Evolutionary conservation across 2,329 filamentous ascomycete genomes (phyloP).

Genomic region (Fusarium sp.): DNA sequence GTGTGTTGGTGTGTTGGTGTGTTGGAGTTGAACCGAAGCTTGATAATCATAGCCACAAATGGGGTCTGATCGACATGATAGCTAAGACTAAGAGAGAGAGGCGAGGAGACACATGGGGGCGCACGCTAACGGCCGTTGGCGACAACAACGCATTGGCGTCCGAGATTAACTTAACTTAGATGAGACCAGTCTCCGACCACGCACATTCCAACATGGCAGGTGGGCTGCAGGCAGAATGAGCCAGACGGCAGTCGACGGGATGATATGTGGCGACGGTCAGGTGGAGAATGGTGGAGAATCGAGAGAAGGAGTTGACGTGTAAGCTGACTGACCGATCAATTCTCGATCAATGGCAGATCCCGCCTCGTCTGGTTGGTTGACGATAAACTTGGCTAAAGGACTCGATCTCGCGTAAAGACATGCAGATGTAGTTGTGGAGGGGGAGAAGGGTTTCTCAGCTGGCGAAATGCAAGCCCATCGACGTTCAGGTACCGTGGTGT

Average conservation of each 20-base stretch:
- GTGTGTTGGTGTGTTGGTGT: conserved; percentile 12
- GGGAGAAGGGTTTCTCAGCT: conserved; percentile 31
- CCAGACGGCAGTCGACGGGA: conserved; percentile 6
- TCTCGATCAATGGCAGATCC: conserved; percentile 21
- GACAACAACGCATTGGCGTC: conserved; percentile 40
- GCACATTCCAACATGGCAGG: conserved; percentile 14
- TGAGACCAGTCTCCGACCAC: conserved; percentile 37
- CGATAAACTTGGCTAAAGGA: conserved; percentile 6
- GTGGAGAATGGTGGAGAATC: conserved; percentile 23
- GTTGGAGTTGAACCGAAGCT: conserved; percentile 21
- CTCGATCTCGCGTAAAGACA: conserved; percentile 31
- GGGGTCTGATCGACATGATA: conserved; percentile 29
- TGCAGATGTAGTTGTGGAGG: conserved; percentile 25
- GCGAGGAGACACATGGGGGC: conserved; percentile 44
- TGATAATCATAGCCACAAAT: conserved; percentile 21
- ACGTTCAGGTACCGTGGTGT: not conserved
- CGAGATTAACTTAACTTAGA: conserved; percentile 41
- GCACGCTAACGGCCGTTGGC: conserved; percentile 48
- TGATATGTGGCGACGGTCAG: conserved; percentile 19
- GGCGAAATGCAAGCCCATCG: conserved; percentile 16
- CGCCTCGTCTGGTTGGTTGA: conserved; percentile 14
- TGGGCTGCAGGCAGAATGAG: not conserved
- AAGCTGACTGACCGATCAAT: conserved; percentile 36
- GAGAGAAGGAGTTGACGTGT: conserved; percentile 26
- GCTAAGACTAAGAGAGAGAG: conserved; percentile 18